phyloP scores from a whole-genome alignment of 768 basidiomycete genomes.

The Pleurotus tuber-regium region DNA sequence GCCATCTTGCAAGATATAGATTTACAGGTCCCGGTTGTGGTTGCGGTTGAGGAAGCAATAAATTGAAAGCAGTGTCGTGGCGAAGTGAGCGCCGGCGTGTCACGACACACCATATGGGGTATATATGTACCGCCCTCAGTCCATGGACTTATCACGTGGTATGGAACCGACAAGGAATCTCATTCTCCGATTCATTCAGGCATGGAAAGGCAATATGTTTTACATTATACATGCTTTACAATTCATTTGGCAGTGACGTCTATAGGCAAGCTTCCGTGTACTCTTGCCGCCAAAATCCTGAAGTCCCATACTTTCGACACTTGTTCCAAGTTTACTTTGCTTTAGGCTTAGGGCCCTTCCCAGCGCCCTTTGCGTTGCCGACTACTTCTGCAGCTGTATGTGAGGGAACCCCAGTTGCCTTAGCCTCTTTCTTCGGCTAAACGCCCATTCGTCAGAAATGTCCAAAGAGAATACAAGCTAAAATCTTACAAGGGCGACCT shows the following conservation, averaged over 20 bases:
- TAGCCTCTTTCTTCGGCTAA: constrained; percentile 7
- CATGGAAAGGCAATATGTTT: neutral
- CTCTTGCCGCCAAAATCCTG: too few species aligned
- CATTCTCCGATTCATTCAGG: neutral
- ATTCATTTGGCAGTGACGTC: too few species aligned
- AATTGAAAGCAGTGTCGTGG: neutral
- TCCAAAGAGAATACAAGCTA: neutral
- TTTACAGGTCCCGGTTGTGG: constrained; percentile 13
- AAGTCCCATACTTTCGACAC: too few species aligned
- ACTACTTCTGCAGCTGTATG: neutral
- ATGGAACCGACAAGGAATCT: neutral
- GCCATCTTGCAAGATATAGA: constrained; percentile 40
- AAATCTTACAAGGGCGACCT: neutral
- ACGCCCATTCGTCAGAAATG: neutral
- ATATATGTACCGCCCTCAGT: neutral
- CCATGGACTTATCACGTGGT: neutral
- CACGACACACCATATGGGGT: neutral
- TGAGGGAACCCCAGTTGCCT: neutral
- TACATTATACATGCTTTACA: neutral
- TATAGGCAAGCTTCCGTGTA: too few species aligned
- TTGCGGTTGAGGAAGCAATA: constrained; percentile 3
- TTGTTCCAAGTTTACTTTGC: neutral
- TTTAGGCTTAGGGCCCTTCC: constrained; percentile 3
- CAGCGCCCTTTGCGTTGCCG: constrained; percentile 1
- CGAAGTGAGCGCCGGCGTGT: constrained; percentile 1